Evolutionary conservation across 768 basidiomycete genomes (phyloP).

Genomic region (Pholiota conissans): DNA sequence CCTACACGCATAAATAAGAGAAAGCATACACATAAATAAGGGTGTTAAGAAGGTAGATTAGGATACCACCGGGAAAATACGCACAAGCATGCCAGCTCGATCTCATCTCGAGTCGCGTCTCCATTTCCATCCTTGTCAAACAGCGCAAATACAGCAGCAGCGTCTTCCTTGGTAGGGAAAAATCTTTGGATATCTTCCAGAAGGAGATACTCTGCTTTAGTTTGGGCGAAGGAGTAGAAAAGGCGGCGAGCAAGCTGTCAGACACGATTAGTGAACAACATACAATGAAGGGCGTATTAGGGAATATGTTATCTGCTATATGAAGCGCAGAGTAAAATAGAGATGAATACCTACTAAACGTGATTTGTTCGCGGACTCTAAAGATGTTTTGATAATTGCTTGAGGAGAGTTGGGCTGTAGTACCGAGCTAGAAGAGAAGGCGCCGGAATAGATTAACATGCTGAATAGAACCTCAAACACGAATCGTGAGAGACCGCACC

Average conservation of each 20-base stretch:
- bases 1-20: conserved; percentile 31
- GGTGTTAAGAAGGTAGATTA: neutral
- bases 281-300: neutral
- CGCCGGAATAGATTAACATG: neutral
- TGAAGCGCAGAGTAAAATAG: neutral
- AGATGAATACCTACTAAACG: conserved; percentile 45
- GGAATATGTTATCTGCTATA: neutral
- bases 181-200: conserved; percentile 70
- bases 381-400: conserved; percentile 76
- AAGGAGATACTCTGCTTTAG: conserved; percentile 55
- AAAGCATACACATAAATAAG: neutral
- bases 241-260: conserved; percentile 76
- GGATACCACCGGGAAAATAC: conserved; percentile 20
- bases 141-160: conserved; percentile 63
- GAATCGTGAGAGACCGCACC: conserved; percentile 25
- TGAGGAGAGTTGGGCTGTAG: conserved; percentile 87
- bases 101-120: conserved; percentile 67
- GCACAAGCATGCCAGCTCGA: conserved; percentile 74
- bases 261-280: neutral
- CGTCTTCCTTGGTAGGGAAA: conserved; percentile 69
- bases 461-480: neutral
- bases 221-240: conserved; percentile 80
- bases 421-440: conserved; percentile 49
- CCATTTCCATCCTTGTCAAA: conserved; percentile 77
- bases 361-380: conserved; percentile 80